Evolutionary conservation across 2,329 filamentous ascomycete genomes (phyloP).

Genomic region (Colletotrichum camelliae): DNA sequence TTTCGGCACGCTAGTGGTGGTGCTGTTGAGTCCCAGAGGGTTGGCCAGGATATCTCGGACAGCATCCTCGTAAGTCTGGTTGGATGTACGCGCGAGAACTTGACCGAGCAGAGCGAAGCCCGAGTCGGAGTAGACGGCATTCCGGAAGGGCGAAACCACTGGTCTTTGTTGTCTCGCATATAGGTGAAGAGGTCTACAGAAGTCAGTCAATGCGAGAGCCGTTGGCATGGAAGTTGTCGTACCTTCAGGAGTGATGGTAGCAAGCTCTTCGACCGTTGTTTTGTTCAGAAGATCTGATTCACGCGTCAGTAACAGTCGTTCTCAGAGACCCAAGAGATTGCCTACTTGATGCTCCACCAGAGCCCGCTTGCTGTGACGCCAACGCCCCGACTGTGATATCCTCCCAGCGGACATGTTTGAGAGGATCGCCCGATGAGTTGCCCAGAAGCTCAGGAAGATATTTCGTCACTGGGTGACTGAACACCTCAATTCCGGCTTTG

Average conservation of each 20-base stretch:
- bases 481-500: constrained; percentile 23
- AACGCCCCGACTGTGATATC: constrained; percentile 27
- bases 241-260: not conserved
- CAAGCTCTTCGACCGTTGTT: not conserved
- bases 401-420: constrained; percentile 20
- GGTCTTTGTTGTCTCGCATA: not conserved
- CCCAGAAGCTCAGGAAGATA: constrained; percentile 29
- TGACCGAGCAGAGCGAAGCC: not conserved
- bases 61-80: not conserved
- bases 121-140: constrained; percentile 1
- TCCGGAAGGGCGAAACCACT: not conserved
- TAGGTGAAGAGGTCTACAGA: not conserved
- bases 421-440: not conserved
- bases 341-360: not conserved
- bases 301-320: not conserved
- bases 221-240: not conserved
- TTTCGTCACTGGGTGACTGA: constrained; percentile 29
- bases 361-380: constrained; percentile 25
- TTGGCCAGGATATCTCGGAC: not conserved
- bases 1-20: not conserved
- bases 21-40: constrained; percentile 7
- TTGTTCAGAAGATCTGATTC: not conserved
- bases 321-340: not conserved
- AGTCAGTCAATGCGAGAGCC: not conserved
- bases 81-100: not conserved